Evolutionary conservation across 345 rosid genomes (phyloP).

Genomic region (Salix udensis): DNA sequence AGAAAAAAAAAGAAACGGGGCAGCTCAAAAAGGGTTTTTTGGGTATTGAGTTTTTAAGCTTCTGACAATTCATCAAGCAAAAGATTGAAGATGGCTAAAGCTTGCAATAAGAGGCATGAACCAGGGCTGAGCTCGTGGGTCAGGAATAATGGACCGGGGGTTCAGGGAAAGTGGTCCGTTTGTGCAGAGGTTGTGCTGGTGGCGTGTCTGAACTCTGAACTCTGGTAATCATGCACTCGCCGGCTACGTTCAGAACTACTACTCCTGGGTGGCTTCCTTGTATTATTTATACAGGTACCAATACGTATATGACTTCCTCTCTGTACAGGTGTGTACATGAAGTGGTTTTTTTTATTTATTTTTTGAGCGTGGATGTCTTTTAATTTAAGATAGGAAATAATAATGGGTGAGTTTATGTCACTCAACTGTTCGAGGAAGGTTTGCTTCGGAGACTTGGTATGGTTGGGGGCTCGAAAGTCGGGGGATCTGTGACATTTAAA

Average conservation of each 20-base stretch:
- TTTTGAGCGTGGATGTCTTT: not conserved
- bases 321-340: not conserved
- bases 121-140: not conserved
- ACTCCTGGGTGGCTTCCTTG: not conserved
- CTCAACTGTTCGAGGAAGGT: not conserved
- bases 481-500: not conserved
- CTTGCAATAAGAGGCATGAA: not conserved
- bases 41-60: slow-evolving; percentile 14
- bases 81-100: not conserved
- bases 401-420: not conserved
- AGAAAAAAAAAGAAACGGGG: not conserved
- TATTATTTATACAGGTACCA: not conserved
- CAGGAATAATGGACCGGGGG: not conserved
- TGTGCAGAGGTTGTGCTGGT: not conserved
- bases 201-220: slow-evolving; percentile 14
- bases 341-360: not conserved
- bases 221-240: slow-evolving; percentile 17
- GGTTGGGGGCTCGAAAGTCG: not conserved
- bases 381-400: not conserved
- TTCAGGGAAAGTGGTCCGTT: not conserved
- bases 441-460: not conserved
- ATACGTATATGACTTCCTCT: no score
- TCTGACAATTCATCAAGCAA: slow-evolving; percentile 16
- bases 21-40: not conserved
- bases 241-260: slow-evolving; percentile 17